phyloP scores from a whole-genome alignment of 345 rosid genomes.

The Barbarea vulgaris region DNA sequence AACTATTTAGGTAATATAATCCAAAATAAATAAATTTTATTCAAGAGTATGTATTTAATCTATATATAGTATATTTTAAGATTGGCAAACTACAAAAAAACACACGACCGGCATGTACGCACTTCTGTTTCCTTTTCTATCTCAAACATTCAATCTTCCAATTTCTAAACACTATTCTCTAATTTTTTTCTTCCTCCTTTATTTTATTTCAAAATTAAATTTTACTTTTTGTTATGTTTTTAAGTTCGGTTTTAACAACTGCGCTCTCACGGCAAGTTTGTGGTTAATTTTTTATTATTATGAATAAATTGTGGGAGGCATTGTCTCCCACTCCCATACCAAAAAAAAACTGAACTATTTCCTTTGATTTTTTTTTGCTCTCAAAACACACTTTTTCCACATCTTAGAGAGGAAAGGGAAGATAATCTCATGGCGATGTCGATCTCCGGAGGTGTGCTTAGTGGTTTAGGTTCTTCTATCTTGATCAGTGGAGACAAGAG shows the following conservation, averaged over 20 bases:
- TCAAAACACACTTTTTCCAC: not conserved
- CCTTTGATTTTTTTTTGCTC: not conserved
- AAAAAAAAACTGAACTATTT: not conserved
- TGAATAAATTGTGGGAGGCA: too few relatives aligned
- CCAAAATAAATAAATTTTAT: not conserved
- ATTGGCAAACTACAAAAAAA: not conserved
- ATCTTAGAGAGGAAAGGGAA: not conserved
- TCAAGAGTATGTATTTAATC: not conserved
- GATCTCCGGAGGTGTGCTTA: slow-evolving; percentile 29
- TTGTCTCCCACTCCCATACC: too few relatives aligned
- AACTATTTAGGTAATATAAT: not conserved
- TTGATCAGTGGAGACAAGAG: slow-evolving; percentile 16
- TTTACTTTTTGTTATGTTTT: not conserved
- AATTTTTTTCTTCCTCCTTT: not conserved
- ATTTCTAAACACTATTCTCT: not conserved
- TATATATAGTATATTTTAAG: not conserved
- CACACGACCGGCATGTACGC: slow-evolving; percentile 1
- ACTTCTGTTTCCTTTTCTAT: not conserved
- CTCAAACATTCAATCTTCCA: not conserved
- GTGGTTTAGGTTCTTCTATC: slow-evolving; percentile 25
- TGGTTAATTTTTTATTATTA: too few relatives aligned
- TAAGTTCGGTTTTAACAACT: too few relatives aligned
- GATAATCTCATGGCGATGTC: slow-evolving; percentile 16
- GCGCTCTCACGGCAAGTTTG: too few relatives aligned
- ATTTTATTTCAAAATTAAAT: not conserved